These are phyloP conservation scores for Suhomyces sp. DNA, from an alignment of 805 yeast species.

Conservation along the genomic window DNA sequence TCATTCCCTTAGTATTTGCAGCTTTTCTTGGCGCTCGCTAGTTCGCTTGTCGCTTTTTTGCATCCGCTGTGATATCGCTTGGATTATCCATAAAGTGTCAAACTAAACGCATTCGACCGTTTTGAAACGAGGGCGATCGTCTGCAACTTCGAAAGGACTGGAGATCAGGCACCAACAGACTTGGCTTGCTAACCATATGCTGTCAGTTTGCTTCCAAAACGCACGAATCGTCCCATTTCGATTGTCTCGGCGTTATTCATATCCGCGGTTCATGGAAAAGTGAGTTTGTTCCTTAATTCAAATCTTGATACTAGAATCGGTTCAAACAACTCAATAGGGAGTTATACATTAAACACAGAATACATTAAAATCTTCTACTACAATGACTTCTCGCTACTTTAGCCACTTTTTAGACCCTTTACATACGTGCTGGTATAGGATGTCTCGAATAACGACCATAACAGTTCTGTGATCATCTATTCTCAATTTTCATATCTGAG, in stretches of 20 bases:
- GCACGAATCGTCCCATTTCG: not conserved
- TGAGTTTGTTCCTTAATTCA: not conserved
- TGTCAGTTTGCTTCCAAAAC: not conserved
- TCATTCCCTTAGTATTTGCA: not conserved
- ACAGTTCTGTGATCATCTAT: not conserved
- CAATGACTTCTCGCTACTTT: not conserved
- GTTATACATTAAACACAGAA: not conserved
- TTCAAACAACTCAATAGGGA: too few relatives aligned
- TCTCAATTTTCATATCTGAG: not conserved
- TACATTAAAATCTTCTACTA: not conserved
- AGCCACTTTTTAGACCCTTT: not conserved
- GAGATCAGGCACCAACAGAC: not conserved
- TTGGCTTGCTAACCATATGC: not conserved
- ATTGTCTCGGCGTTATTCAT: not conserved
- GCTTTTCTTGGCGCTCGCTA: not conserved
- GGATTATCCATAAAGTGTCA: not conserved
- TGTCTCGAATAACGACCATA: not conserved
- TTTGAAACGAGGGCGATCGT: not conserved
- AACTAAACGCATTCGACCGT: not conserved
- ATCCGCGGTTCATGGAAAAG: not conserved
- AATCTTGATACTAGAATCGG: not conserved
- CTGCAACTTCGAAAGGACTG: not conserved
- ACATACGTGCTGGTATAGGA: not conserved
- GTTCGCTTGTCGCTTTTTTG: not conserved
- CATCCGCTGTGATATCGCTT: not conserved